Base-by-base conservation (phyloP, 345 rosid genomes). In the Rhodamnia rubescens region DNA sequence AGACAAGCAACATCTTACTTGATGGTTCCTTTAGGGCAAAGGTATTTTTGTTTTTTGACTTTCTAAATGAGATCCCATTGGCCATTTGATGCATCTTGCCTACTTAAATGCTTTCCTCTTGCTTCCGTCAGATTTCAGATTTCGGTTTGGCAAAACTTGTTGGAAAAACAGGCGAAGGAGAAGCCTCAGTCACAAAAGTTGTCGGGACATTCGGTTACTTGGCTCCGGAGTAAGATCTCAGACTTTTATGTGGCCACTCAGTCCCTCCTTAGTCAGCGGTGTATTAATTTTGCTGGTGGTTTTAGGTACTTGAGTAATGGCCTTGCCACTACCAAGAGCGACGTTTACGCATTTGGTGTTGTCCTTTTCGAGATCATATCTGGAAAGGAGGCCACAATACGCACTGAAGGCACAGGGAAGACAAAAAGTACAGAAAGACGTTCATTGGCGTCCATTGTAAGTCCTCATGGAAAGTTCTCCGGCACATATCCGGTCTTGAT, bases 131-230 rank as follows among this genome's bases (percentile, higher is more conserved):
- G 99, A 95, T 97, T 87, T 95, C 99, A 44, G 99, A 97, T 90
- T 97, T 97, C 85, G 98, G 99, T 64, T 92, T 97, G 87, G 94
- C 98, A 22, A 97, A 97, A 88, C 98, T 97, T 52, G 94, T 97
- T 81, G 95, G 94, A 80, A 93, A 90, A 88, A 90, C 93, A 13
- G 92, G 93, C 57, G 98, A 97, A 26, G 96, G 93, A 89, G 99
- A 95, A 89, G 90, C 96, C 57, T 86, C 98, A 7, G 91, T 93
- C 58, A 97, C 99, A 53, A 95, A 94, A 92, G 98, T 97, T 90
- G 99, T 97, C 54, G 99, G 99, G 83, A 95, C 99, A 90, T 95
- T 90, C 87, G 99, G 98, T 86, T 95, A 95, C 89, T 89, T 97
- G 82, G 98, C 99, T 49, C 99, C 99, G 52, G 98, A 97, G 99